Evolutionary conservation across 208 protist genomes (phyloP).

Genomic region (Tritrichomonas foetus): DNA sequence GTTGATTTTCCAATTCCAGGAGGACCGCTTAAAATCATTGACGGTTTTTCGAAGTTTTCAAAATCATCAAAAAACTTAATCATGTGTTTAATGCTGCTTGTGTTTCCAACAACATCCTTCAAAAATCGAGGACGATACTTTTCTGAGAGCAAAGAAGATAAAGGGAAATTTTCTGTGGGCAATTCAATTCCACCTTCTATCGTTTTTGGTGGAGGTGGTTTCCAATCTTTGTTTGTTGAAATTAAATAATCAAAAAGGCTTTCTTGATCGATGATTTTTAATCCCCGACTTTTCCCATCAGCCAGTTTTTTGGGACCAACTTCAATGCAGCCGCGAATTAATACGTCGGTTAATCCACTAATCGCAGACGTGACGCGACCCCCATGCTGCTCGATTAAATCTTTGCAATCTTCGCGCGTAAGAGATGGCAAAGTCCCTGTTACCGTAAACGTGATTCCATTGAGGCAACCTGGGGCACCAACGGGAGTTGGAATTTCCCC

Average conservation of each 20-base stretch:
- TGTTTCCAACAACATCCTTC: neutral
- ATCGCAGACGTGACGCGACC: neutral
- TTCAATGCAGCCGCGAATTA: neutral
- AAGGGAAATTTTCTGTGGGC: neutral
- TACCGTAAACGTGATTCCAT: neutral
- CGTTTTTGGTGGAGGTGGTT: neutral
- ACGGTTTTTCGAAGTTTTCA: neutral
- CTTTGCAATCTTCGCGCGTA: neutral
- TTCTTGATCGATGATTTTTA: constrained; percentile 22
- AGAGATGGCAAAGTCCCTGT: constrained; percentile 13
- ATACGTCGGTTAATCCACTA: neutral
- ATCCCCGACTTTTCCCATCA: neutral
- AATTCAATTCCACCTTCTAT: neutral
- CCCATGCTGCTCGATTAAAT: neutral
- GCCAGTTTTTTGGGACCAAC: neutral
- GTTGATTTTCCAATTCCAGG: constrained; percentile 98
- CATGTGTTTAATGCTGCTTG: neutral
- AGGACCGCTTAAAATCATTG: constrained; percentile 71
- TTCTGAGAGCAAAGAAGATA: neutral
- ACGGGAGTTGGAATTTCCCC: constrained; percentile 6
- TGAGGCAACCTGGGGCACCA: neutral
- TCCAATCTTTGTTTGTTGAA: neutral
- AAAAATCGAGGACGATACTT: neutral
- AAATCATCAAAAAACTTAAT: constrained; percentile 2
- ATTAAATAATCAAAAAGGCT: neutral